Conservation (phyloP, 805 yeast genomes). For the Sugiyamaella smithiae region DNA sequence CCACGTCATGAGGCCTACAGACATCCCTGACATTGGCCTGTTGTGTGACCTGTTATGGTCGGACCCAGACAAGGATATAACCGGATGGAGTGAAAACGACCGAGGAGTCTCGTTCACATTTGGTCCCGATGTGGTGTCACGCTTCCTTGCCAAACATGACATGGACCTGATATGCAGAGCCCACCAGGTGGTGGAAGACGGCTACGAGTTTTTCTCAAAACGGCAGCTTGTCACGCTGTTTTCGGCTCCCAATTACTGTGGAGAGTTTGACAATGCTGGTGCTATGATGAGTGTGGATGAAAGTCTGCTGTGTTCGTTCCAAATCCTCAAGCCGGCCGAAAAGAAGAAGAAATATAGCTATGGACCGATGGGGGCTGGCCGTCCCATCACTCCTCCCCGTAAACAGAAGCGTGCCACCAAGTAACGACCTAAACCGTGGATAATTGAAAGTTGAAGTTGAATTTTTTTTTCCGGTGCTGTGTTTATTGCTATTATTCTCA, state of each 20-base stretch:
- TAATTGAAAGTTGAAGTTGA: too few species aligned
- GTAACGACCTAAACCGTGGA: too few species aligned
- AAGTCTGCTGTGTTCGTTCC: constrained; percentile 87
- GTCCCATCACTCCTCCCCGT: constrained; percentile 60
- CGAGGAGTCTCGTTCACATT: constrained; percentile 99
- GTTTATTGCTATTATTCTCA: too few species aligned
- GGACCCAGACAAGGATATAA: constrained; percentile 96
- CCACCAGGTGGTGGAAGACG: constrained; percentile 98
- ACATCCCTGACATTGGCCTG: constrained; percentile 96
- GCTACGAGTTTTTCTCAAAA: constrained; percentile 94
- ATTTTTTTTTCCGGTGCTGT: too few species aligned
- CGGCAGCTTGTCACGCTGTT: constrained; percentile 94
- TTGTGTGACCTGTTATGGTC: constrained; percentile 97
- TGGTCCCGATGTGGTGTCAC: constrained; percentile 98
- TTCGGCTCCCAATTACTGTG: constrained; percentile 98
- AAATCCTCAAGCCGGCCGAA: constrained; percentile 94
- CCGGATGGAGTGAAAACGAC: constrained; percentile 99
- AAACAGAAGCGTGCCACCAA: constrained; percentile 37
- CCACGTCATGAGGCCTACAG: constrained; percentile 99
- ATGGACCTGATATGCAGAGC: constrained; percentile 98
- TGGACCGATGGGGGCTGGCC: constrained; percentile 38
- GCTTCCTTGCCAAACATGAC: constrained; percentile 95
- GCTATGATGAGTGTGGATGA: constrained; percentile 99
- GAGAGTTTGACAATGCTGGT: constrained; percentile 98
- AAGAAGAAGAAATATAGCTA: constrained; percentile 73